A percentile compares a stretch with the other conserved stretches of the same genome.
Conservation (phyloP, 805 yeast species). For the Candida mattraensis region DNA sequence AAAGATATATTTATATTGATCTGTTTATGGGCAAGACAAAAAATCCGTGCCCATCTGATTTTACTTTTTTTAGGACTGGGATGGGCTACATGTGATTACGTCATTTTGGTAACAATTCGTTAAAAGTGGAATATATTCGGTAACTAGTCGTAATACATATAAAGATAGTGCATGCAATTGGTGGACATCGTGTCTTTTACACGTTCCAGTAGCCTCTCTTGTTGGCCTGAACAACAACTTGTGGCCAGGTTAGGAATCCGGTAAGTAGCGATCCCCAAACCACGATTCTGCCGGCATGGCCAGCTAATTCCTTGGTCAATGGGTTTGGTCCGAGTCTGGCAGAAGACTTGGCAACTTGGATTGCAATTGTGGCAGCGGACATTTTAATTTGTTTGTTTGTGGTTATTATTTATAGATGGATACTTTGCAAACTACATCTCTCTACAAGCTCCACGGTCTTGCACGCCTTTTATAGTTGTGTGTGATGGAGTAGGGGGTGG, state of each 20-base stretch:
- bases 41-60: too few species aligned
- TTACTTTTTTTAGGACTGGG: too few species aligned
- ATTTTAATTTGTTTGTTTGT: slow-evolving; percentile 7
- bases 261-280: slow-evolving; percentile 28
- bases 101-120: too few species aligned
- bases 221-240: slow-evolving; percentile 18
- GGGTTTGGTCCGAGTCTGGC: slow-evolving; percentile 37
- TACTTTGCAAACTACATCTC: not conserved
- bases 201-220: slow-evolving; percentile 30
- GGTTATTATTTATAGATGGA: too few species aligned
- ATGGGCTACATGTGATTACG: too few species aligned
- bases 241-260: slow-evolving; percentile 35
- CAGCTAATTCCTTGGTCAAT: slow-evolving; percentile 21
- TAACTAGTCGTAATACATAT: too few species aligned
- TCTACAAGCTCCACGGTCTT: not conserved
- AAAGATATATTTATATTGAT: too few species aligned
- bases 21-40: too few species aligned
- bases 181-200: too few species aligned
- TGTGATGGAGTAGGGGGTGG: not conserved
- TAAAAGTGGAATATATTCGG: too few species aligned
- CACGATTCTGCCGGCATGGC: slow-evolving; percentile 28
- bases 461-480: not conserved
- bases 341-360: slow-evolving; percentile 18
- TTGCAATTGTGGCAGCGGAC: slow-evolving; percentile 21
- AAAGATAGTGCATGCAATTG: too few species aligned